Percentiles rank a stretch among this genome's conserved stretches.
Evolutionary conservation across 2,329 filamentous ascomycete species (phyloP).

Genomic region (Clonostachys byssicola): DNA sequence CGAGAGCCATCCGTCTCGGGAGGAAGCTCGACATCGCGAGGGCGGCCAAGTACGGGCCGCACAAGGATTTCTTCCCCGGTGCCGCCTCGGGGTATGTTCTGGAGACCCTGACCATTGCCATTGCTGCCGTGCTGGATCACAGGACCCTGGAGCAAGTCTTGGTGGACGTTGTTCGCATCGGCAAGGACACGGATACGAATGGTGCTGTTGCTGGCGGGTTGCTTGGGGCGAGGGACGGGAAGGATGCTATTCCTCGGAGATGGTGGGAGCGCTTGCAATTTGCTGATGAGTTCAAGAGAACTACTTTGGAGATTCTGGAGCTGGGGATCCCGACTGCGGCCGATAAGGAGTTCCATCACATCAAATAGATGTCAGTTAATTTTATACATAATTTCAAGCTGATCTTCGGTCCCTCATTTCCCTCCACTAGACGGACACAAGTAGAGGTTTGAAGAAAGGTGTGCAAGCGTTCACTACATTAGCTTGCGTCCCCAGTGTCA

Average conservation of each 20-base stretch:
- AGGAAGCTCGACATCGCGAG: conserved; percentile 12
- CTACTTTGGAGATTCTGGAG: conserved; percentile 3
- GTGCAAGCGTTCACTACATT: no score
- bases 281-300: conserved; percentile 23
- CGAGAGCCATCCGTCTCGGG: conserved; percentile 19
- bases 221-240: conserved; percentile 37
- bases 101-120: conserved; percentile 30
- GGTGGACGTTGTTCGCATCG: conserved; percentile 39
- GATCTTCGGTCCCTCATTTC: no score
- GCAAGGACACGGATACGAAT: conserved; percentile 42
- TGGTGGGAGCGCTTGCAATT: conserved; percentile 36
- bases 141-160: conserved; percentile 33
- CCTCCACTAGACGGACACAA: no score
- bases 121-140: conserved; percentile 33
- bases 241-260: conserved; percentile 27
- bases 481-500: no score
- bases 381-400: no score
- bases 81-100: conserved; percentile 33
- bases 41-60: conserved; percentile 23
- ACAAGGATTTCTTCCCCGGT: conserved; percentile 15
- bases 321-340: no score
- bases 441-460: no score
- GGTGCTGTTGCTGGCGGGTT: conserved; percentile 39
- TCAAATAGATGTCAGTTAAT: no score
- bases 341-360: no score